phyloP scores from a whole-genome alignment of 2,329 filamentous ascomycete genomes.

The Capronia americana region DNA sequence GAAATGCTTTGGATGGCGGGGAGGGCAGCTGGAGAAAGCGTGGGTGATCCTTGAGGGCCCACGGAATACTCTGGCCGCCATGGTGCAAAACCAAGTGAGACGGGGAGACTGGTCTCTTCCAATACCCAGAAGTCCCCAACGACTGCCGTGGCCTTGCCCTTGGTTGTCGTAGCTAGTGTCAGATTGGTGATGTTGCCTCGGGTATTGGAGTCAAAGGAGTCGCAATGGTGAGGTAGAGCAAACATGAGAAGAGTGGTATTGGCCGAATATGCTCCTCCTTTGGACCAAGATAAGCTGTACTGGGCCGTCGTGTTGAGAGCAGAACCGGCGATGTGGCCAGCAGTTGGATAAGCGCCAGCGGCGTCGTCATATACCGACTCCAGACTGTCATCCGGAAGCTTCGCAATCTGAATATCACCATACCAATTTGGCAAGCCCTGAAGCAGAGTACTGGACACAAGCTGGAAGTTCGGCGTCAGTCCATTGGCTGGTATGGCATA shows the following conservation, averaged over 20 bases:
- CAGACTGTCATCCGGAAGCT: constrained; percentile 67
- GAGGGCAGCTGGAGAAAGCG: constrained; percentile 59
- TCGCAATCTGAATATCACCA: constrained; percentile 82
- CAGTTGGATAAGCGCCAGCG: constrained; percentile 74
- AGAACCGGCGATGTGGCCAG: constrained; percentile 68
- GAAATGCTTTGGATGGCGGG: constrained; percentile 67
- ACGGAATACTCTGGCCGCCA: constrained; percentile 65
- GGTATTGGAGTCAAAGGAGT: constrained; percentile 71
- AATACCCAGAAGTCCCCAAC: constrained; percentile 78
- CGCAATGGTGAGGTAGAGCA: constrained; percentile 82
- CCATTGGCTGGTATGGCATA: constrained; percentile 71
- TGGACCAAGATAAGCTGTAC: constrained; percentile 77
- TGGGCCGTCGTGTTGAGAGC: constrained; percentile 65
- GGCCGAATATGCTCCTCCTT: constrained; percentile 66
- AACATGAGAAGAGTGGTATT: constrained; percentile 75
- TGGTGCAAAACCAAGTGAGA: constrained; percentile 76
- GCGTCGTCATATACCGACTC: constrained; percentile 77
- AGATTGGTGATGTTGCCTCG: constrained; percentile 59
- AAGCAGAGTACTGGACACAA: constrained; percentile 70
- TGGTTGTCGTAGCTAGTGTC: constrained; percentile 79
- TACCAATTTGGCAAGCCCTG: constrained; percentile 71
- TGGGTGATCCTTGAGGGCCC: constrained; percentile 41
- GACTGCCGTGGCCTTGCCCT: constrained; percentile 78
- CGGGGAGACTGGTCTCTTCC: constrained; percentile 74
- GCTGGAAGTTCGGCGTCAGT: constrained; percentile 66